Evolutionary conservation across 495 filamentous ascomycete species (phyloP), one percentile per base, ranked within the genome.

Genomic region (Penicillium cosmopolitanum): DNA sequence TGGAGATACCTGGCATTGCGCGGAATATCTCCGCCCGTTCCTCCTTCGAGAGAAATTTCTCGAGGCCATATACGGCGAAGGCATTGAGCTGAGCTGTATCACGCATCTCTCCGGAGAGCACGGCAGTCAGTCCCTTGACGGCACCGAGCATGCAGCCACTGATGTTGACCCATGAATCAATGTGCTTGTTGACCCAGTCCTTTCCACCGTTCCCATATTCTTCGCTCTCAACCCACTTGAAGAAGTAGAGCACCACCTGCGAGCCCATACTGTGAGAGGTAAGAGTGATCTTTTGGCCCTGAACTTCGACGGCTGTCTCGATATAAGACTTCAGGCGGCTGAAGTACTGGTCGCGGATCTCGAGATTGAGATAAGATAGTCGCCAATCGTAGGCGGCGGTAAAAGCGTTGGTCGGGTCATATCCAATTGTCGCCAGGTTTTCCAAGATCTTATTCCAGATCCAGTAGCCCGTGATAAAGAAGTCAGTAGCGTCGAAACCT

Each of bases 401-500:
- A 64, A 92, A 97, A 2, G 93, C 92, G 71, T 96, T 97, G 13
- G 90, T 95, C 13, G 95, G 93, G 65, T 98, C 96, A 73, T 98
- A 98, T 18, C 95, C 96, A 58, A 98, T 89, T 2, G 89, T 93
- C 1, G 95, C 95, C 51, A 98, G 78, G 66, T 98, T 98, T 68
- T 98, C 94, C 25, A 98, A 74, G 53, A 98, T 97, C 76, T 98
- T 98, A 66, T 89, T 96, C 95, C 96, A 98, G 59, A 98, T 97
- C 95, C 95, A 98, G 73, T 98, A 98, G 9, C 88, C 88, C 31
- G 84, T 83, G 61, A 82, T 82, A 66, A 82, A 84, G 70, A 98
- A 97, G 77, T 98, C 95, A n/a, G 95, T 92, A 8, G 95, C 96
- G 72, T 98, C 95, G 69, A 98, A 98, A 4, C 95, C 95, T 73